A percentile compares a stretch with the other conserved stretches of the same genome.
phyloP scores from a whole-genome alignment of 805 yeast species.

The Yarrowia sp. region DNA sequence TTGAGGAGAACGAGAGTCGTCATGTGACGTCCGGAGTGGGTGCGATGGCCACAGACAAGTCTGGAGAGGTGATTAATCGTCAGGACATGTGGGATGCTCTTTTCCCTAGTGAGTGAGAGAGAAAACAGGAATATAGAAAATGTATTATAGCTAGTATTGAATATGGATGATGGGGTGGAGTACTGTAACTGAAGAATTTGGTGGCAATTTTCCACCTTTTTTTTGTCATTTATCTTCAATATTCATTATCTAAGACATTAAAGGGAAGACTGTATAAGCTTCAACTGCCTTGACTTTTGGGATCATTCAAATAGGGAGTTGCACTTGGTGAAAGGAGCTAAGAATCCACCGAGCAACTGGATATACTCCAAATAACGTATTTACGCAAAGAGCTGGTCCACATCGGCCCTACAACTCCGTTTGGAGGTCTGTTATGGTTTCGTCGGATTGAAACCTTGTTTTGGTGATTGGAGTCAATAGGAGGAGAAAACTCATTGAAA shows the following conservation, averaged over 20 bases:
- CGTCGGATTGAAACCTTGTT: neutral
- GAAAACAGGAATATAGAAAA: neutral
- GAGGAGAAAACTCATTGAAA: too few species aligned
- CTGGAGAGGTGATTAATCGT: slow-evolving; percentile 24
- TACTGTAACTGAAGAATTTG: too few species aligned
- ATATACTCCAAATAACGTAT: too few species aligned
- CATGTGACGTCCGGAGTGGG: slow-evolving; percentile 22
- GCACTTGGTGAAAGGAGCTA: too few species aligned
- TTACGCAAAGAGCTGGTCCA: neutral
- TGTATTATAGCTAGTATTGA: slow-evolving; percentile 8
- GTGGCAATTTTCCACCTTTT: too few species aligned
- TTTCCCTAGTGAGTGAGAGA: slow-evolving; percentile 1
- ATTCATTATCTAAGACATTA: too few species aligned
- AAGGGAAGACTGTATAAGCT: too few species aligned
- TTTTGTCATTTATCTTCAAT: too few species aligned
- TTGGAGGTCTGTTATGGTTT: neutral
- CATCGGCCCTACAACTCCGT: neutral
- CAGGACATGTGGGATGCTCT: slow-evolving; percentile 35
- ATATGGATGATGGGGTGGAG: neutral
- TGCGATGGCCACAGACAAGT: slow-evolving; percentile 7
- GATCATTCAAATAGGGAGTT: too few species aligned
- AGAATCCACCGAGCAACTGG: too few species aligned
- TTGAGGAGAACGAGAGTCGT: slow-evolving; percentile 19
- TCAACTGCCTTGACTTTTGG: too few species aligned
- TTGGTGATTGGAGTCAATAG: neutral